phyloP scores from a whole-genome alignment of 2,329 filamentous ascomycete species.

The Calonectria leucothoes region DNA sequence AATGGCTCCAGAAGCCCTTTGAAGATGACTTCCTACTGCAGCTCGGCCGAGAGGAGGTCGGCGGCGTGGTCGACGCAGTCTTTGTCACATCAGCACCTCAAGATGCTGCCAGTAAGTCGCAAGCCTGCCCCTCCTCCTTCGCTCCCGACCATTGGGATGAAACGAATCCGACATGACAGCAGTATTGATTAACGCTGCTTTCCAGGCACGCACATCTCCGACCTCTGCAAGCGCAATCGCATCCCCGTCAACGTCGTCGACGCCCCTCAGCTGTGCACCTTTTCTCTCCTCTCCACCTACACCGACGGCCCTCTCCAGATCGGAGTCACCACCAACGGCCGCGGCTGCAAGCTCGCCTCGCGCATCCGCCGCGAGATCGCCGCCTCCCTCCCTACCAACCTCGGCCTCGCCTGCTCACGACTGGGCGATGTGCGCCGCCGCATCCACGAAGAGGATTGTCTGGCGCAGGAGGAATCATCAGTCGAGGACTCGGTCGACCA shows the following conservation, averaged over 20 bases:
- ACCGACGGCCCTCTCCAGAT: conserved; percentile 93
- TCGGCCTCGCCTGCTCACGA: conserved; percentile 82
- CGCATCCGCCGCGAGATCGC: conserved; percentile 91
- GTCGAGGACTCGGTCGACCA: conserved; percentile 77
- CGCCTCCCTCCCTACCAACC: conserved; percentile 77
- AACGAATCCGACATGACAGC: not conserved
- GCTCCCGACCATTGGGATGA: not conserved
- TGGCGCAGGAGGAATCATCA: conserved; percentile 62
- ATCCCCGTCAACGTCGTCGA: conserved; percentile 96
- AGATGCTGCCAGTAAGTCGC: conserved; percentile 50
- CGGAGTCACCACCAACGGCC: conserved; percentile 94
- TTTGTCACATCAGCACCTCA: conserved; percentile 78
- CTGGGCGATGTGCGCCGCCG: conserved; percentile 78
- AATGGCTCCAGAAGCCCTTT: conserved; percentile 76
- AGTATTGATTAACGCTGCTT: not conserved
- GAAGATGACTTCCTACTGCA: conserved; percentile 77
- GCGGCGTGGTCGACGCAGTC: conserved; percentile 85
- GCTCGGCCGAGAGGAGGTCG: conserved; percentile 84
- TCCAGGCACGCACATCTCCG: conserved; percentile 74
- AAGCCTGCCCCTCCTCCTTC: too few relatives aligned
- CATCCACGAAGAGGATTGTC: conserved; percentile 78
- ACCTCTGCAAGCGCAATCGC: conserved; percentile 79
- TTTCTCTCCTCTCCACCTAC: conserved; percentile 89
- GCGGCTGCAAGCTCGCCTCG: conserved; percentile 92
- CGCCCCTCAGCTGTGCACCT: conserved; percentile 86